Evolutionary conservation across 1,284 basidiomycete genomes (phyloP).

Genomic region (Ceratobasidium sp.): DNA sequence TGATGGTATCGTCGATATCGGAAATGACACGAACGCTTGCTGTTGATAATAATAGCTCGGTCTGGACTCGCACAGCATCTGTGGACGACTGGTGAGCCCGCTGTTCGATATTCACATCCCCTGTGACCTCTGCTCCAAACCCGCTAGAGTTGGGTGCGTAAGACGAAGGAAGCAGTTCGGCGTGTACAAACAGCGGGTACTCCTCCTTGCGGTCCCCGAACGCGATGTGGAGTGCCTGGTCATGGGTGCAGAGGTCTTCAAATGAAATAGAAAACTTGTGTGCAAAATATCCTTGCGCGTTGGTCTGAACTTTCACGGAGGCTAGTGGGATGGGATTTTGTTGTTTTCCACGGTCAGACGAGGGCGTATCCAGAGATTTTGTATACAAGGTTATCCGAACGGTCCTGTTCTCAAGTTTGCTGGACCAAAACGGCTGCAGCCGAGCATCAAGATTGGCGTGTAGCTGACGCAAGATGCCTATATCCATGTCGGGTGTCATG

Average conservation of each 20-base stretch:
- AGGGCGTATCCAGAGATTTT: constrained; percentile 21
- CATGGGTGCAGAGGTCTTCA: constrained; percentile 75
- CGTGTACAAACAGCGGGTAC: constrained; percentile 50
- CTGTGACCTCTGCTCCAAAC: background rate
- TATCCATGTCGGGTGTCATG: constrained; percentile 18
- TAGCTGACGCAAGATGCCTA: constrained; percentile 58
- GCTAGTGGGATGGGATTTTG: constrained; percentile 62
- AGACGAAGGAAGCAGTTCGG: constrained; percentile 46
- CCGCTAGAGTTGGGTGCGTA: background rate
- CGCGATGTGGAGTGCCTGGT: constrained; percentile 68
- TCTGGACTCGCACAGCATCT: background rate
- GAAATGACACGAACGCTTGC: constrained; percentile 83
- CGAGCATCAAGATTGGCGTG: constrained; percentile 82
- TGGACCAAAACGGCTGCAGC: constrained; percentile 82
- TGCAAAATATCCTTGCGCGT: constrained; percentile 78
- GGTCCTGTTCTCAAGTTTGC: constrained; percentile 70
- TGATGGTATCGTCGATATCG: constrained; percentile 96
- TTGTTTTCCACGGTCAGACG: background rate
- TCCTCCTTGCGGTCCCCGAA: constrained; percentile 68
- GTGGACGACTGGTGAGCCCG: background rate
- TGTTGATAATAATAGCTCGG: constrained; percentile 66
- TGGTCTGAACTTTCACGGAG: constrained; percentile 67
- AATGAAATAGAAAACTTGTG: constrained; percentile 72
- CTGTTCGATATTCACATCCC: background rate
- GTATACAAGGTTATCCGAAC: constrained; percentile 64